phyloP scores from a whole-genome alignment of 164 flowering plant genomes.

The Macadamia integrifolia region DNA sequence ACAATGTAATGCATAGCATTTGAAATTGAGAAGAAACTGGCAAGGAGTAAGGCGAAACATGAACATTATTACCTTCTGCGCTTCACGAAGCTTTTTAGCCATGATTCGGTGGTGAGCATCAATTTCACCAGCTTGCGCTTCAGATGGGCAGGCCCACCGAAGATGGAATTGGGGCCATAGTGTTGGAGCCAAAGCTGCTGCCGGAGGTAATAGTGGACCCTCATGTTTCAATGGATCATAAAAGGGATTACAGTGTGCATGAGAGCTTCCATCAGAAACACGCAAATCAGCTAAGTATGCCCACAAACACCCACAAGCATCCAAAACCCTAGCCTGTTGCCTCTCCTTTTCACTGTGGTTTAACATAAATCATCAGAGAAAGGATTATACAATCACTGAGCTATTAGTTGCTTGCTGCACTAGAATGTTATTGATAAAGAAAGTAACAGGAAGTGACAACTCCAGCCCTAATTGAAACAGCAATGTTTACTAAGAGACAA shows the following conservation, averaged over 20 bases:
- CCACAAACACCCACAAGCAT: constrained; percentile 91
- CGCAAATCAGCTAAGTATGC: constrained; percentile 70
- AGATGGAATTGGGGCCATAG: constrained; percentile 98
- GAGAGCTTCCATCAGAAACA: constrained; percentile 56
- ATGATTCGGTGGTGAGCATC: constrained; percentile 64
- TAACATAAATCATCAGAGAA: constrained; percentile 7
- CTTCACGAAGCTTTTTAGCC: constrained; percentile 46
- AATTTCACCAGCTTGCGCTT: constrained; percentile 75
- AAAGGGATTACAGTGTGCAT: constrained; percentile 75
- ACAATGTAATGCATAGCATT: neutral
- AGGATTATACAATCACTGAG: neutral
- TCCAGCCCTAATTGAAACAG: too few species aligned
- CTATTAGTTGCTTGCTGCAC: too few species aligned
- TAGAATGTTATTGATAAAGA: too few species aligned
- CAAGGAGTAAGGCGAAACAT: neutral
- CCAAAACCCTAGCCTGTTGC: constrained; percentile 59
- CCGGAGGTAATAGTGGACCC: constrained; percentile 78
- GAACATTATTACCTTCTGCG: constrained; percentile 55
- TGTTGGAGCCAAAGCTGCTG: constrained; percentile 97
- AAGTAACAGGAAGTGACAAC: too few species aligned
- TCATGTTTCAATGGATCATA: constrained; percentile 66
- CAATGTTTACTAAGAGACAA: too few species aligned
- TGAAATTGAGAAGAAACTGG: neutral
- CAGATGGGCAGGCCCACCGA: constrained; percentile 90
- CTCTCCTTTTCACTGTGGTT: constrained; percentile 86